Base-by-base conservation (phyloP, 257 asterid species). In the Linderniella brevidens region DNA sequence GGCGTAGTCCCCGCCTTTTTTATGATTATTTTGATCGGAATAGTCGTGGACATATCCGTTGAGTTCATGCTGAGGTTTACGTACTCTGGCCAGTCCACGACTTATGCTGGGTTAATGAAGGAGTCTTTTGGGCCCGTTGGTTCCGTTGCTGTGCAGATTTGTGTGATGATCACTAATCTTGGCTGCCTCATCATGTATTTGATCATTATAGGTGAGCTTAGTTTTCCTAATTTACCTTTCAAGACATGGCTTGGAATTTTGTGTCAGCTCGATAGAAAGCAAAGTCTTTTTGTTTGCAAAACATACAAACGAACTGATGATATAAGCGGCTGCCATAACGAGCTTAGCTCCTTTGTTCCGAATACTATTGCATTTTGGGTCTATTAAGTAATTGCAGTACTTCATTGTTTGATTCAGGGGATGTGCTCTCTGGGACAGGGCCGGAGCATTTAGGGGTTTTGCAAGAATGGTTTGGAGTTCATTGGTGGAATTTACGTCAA, bases 151-250 rank as follows among this genome's bases (percentile, higher is more conserved):
- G 93, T 88, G 12, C 98, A 88, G 78, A 70, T 88, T 4, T 74
- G 72, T 20, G 77, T 88, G 19, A 74, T 88, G 77, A 61, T 88
- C 42, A 80, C 92, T 0, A 88, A 76, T 59, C 80, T 88, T 1
- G 98, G 98, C 19, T 88, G 98, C 70, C 73, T 88, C 59, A 80
- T 80, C 46, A 73, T 88, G 78, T 88, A 88, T 52, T 82, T 84
- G 32, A 88, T 88, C 35, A 88, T 88, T 37, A 84, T 88, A 15
- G 97, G 95, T 76, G 49, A 59, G 76, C 16, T n/a, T 5, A 11
- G 19, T 46, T 3, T 9, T 16, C 17, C 7, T 42, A 8, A 2
- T 42, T 42, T 43, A 13, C 16, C 35, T 41, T 35, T 35, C 20
- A 5, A 8, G 35, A 49, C 45, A 8, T 4, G 35, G 32, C 3